Evolutionary conservation across 1,284 basidiomycete species (phyloP).

Genomic region (Leccinum griseonigrum): DNA sequence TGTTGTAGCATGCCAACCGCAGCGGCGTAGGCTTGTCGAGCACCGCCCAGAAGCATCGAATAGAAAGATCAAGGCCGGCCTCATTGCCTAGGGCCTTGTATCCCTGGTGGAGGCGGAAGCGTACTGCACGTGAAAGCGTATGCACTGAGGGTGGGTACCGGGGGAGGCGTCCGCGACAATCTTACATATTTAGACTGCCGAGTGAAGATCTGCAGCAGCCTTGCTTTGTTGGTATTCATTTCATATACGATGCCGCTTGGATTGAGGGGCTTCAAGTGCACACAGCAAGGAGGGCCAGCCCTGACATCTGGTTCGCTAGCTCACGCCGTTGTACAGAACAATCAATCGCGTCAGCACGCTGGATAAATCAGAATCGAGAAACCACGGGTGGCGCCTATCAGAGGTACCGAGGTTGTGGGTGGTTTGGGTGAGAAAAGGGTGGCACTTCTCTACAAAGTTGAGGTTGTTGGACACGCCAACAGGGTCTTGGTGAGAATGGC

Average conservation of each 20-base stretch:
- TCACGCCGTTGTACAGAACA: too few relatives aligned
- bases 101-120: slow-evolving; percentile 11
- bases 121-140: slow-evolving; percentile 10
- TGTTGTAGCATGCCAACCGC: slow-evolving; percentile 11
- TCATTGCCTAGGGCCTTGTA: slow-evolving; percentile 7
- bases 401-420: too few relatives aligned
- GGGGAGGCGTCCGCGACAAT: neutral
- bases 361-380: too few relatives aligned
- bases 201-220: slow-evolving; percentile 15
- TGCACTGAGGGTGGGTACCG: slow-evolving; percentile 9
- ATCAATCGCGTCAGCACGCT: too few relatives aligned
- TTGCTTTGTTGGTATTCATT: slow-evolving; percentile 9
- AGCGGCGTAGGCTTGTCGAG: slow-evolving; percentile 9
- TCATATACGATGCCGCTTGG: slow-evolving; percentile 11
- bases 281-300: too few relatives aligned
- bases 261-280: neutral
- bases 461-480: too few relatives aligned
- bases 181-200: slow-evolving; percentile 6
- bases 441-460: too few relatives aligned
- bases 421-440: too few relatives aligned
- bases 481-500: too few relatives aligned
- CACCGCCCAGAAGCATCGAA: slow-evolving; percentile 9
- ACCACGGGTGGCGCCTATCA: too few relatives aligned
- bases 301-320: too few relatives aligned
- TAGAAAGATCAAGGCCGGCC: slow-evolving; percentile 20